Conservation (phyloP, 257 asterid genomes). For the Gentiana dahurica region DNA sequence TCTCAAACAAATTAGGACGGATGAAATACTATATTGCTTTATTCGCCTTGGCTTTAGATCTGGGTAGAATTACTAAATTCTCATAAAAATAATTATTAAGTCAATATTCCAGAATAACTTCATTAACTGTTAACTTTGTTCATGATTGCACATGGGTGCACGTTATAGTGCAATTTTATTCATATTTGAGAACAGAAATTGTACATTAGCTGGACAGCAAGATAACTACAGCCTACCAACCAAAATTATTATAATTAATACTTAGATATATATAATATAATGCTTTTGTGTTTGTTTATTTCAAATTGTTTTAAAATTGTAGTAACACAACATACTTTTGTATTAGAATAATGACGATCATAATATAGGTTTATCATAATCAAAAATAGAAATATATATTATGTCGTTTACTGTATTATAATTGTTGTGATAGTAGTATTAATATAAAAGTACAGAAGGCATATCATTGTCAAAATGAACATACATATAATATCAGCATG, state of each 20-base stretch:
- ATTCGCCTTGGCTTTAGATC: neutral
- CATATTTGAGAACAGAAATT: neutral
- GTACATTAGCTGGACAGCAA: neutral
- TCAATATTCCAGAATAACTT: neutral
- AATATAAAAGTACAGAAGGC: too few species aligned
- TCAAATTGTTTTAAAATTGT: too few species aligned
- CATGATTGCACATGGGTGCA: conserved; percentile 1
- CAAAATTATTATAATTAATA: neutral
- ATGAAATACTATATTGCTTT: neutral
- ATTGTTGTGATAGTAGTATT: too few species aligned
- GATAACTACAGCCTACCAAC: neutral
- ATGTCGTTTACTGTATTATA: too few species aligned
- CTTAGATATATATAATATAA: neutral
- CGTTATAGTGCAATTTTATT: neutral
- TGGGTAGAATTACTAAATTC: neutral
- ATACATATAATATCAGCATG: too few species aligned
- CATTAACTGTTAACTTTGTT: neutral
- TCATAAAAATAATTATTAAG: neutral
- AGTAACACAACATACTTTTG: too few species aligned
- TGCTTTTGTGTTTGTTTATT: neutral
- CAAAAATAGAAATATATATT: too few species aligned
- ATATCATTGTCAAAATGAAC: too few species aligned
- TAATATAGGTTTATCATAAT: too few species aligned
- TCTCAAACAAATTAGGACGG: too few species aligned
- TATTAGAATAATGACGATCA: too few species aligned